Percentiles rank a stretch among this genome's conserved stretches.
Conservation (phyloP, 495 filamentous ascomycete genomes). For the Hyphodiscus hymeniophilus region DNA sequence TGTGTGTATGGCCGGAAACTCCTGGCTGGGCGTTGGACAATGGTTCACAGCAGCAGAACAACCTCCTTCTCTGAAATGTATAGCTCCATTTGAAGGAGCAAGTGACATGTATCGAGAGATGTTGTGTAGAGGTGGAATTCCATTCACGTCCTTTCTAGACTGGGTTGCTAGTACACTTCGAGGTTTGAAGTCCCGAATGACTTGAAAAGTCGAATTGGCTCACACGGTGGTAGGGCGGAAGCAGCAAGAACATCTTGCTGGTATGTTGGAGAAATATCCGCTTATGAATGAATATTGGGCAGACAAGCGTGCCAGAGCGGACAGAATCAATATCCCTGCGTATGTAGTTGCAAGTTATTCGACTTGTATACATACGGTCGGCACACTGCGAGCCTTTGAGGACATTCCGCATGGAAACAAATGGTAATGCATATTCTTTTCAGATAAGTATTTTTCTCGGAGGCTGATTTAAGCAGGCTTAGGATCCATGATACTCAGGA, state of each 20-base stretch:
- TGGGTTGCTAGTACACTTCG: conserved; percentile 16
- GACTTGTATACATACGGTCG: conserved; percentile 30
- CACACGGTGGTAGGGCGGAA: conserved; percentile 8
- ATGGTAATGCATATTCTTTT: conserved; percentile 16
- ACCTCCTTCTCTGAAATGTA: conserved; percentile 30
- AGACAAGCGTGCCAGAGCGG: conserved; percentile 24
- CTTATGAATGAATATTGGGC: conserved; percentile 20
- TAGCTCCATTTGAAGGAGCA: conserved; percentile 38
- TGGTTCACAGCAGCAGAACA: conserved; percentile 31
- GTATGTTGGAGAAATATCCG: conserved; percentile 25
- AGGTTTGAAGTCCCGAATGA: not conserved
- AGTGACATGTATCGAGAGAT: conserved; percentile 34
- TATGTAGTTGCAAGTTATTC: conserved; percentile 27
- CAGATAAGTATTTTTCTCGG: not conserved
- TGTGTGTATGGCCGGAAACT: conserved; percentile 35
- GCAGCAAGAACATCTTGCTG: conserved; percentile 26
- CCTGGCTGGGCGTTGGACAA: conserved; percentile 27
- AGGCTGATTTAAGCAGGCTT: conserved; percentile 4
- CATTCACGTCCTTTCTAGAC: conserved; percentile 25
- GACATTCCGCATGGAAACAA: conserved; percentile 19
- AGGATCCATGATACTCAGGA: conserved; percentile 28
- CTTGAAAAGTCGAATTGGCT: not conserved
- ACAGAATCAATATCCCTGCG: conserved; percentile 21
- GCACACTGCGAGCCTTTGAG: conserved; percentile 30
- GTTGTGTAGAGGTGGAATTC: conserved; percentile 29